These are phyloP conservation scores for Colletotrichum australisinense DNA, from an alignment of 2,329 filamentous ascomycete species.

Conservation along the genomic window DNA sequence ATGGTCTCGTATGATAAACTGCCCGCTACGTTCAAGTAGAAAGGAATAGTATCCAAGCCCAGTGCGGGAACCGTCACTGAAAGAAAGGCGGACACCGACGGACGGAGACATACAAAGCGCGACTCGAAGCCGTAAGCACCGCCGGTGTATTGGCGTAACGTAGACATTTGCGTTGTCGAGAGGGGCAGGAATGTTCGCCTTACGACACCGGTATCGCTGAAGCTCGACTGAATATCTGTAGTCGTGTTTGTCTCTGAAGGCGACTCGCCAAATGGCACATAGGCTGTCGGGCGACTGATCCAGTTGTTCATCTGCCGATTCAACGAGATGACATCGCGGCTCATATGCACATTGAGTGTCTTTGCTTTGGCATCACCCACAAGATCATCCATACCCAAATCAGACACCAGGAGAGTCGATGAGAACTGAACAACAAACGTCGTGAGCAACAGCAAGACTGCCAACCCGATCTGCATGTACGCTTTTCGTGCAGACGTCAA, in stretches of 20 bases:
- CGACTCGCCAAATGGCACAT: constrained; percentile 5
- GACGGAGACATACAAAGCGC: constrained; percentile 7
- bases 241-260: neutral
- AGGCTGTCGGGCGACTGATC: neutral
- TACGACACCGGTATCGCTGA: neutral
- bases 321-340: constrained; percentile 1
- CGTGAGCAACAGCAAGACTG: neutral
- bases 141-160: neutral
- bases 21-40: neutral
- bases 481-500: constrained; percentile 24
- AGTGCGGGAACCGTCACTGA: neutral
- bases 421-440: constrained; percentile 3
- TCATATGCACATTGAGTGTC: neutral
- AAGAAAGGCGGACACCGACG: neutral
- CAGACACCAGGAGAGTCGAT: neutral
- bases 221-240: neutral
- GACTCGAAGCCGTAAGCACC: constrained; percentile 11
- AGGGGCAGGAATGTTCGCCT: neutral
- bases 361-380: neutral
- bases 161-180: neutral
- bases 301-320: constrained; percentile 20
- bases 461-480: neutral
- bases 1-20: neutral
- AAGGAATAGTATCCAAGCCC: neutral
- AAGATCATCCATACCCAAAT: neutral